These are phyloP conservation scores for Coffea humblotiana DNA, from an alignment of 305 asterid genomes.

Conservation along the genomic window DNA sequence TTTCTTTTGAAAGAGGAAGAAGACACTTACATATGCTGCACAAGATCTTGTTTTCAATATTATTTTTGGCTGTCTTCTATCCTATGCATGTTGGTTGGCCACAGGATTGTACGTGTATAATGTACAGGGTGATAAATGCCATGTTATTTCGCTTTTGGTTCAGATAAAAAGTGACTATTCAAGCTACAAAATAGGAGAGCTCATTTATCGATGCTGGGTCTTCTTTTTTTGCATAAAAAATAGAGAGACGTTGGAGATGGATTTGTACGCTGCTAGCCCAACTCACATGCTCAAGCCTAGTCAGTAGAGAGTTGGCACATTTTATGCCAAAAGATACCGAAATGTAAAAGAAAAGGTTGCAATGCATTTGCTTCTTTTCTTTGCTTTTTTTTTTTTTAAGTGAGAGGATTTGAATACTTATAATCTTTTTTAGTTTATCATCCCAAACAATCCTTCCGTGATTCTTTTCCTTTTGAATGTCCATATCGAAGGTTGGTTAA, in stretches of 20 bases:
- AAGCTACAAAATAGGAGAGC: slow-evolving; percentile 16
- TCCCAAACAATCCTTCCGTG: too few relatives aligned
- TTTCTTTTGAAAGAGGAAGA: too few relatives aligned
- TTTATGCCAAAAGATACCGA: neutral
- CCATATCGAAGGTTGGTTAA: too few relatives aligned
- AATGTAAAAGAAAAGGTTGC: neutral
- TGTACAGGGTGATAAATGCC: neutral
- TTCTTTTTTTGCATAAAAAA: slow-evolving; percentile 20
- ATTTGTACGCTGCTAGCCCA: neutral
- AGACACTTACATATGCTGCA: too few relatives aligned
- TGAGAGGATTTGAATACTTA: too few relatives aligned
- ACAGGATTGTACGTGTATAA: too few relatives aligned
- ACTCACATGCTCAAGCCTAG: slow-evolving; percentile 19
- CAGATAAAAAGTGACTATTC: neutral
- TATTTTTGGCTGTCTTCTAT: too few relatives aligned
- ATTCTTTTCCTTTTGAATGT: too few relatives aligned
- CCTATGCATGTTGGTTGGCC: too few relatives aligned
- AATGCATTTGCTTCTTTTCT: neutral
- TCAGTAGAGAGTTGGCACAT: neutral
- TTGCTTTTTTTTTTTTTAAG: too few relatives aligned
- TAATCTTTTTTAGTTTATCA: too few relatives aligned
- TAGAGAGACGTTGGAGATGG: slow-evolving; percentile 35
- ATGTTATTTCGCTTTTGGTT: neutral
- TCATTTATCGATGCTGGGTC: slow-evolving; percentile 19
- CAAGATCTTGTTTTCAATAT: neutral